Base-by-base conservation (phyloP, 2,329 filamentous ascomycete species). In the Thielaviopsis euricoi region DNA sequence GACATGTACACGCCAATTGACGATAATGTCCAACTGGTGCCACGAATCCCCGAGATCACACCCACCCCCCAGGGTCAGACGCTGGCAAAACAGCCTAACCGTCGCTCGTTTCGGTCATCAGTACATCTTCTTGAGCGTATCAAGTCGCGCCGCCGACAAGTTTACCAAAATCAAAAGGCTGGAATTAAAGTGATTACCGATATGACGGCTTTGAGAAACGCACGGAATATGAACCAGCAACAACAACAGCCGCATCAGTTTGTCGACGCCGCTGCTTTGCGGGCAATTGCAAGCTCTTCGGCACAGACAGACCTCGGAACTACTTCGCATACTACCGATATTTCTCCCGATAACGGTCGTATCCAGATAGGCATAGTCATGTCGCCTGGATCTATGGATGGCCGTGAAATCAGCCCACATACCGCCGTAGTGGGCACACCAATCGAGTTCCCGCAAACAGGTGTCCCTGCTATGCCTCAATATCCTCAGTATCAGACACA, bases 301-400 rank as follows among this genome's bases (percentile, higher is more conserved):
- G 75, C 69, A 5, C 75, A 76, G 12, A 72, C 76, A 2, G 78
- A 77, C 1, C 71, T 78, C n/a, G 77, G 78, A 40, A 78, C 73
- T 62, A 22, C 65, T 61, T 62, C 64, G 61, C 56, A 65, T 23
- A 66, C 66, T 6, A 66, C 67, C 12, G 80, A 81, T 61, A 73
- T 87, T 3, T 87, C 85, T 15, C 85, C 85, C 0, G 79, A 77
- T 59, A 81, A 85, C 64, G 75, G 81, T n/a, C 82, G 82, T 1
- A 89, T 89, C 60, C 76, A 85, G 49, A 89, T 88, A 62, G 85
- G 85, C 13, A 81, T 89, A 55, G 77, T 79, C 15, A 71, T 88
- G 52, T 79, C 84, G 2, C 77, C 80, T 15, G 76, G 78, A 21
- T 23, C 40, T 64, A 61, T 64, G 12, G 61, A 60, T 46, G 62